Percentiles rank a stretch among this genome's conserved stretches.
Evolutionary conservation across 257 asterid species (phyloP).

Genomic region (Solanum rostratum): DNA sequence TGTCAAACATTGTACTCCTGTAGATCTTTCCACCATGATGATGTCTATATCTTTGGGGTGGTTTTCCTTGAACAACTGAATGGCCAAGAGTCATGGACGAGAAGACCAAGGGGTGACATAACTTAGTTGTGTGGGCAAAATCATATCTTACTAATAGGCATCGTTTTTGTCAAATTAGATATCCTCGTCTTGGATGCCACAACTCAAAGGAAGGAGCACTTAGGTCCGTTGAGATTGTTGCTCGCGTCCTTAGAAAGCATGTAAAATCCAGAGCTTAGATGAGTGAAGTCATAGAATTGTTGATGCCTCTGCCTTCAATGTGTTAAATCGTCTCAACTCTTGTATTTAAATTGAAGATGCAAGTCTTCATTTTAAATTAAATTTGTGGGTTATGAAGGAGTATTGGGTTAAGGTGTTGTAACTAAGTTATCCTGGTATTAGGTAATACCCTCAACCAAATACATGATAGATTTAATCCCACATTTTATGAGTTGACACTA

Average conservation of each 20-base stretch:
- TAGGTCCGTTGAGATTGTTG: background rate
- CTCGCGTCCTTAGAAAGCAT: background rate
- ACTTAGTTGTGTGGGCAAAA: background rate
- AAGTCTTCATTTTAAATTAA: no score
- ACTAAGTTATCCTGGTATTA: background rate
- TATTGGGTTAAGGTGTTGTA: background rate
- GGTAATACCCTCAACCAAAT: background rate
- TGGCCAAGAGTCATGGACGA: background rate
- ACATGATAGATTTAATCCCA: background rate
- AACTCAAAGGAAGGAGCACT: background rate
- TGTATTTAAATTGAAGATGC: background rate
- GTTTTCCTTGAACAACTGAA: background rate
- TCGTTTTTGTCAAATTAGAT: background rate
- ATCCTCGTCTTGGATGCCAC: background rate
- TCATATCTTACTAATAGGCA: background rate
- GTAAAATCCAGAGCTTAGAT: background rate
- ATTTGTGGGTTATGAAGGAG: background rate
- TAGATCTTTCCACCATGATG: background rate
- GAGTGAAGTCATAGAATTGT: background rate
- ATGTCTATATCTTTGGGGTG: background rate
- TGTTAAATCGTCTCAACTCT: background rate
- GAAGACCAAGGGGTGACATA: background rate
- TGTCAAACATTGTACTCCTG: background rate
- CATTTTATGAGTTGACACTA: background rate
- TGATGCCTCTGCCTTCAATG: background rate